phyloP scores from a whole-genome alignment of 805 yeast species.

The Lachancea lanzarotensis region DNA sequence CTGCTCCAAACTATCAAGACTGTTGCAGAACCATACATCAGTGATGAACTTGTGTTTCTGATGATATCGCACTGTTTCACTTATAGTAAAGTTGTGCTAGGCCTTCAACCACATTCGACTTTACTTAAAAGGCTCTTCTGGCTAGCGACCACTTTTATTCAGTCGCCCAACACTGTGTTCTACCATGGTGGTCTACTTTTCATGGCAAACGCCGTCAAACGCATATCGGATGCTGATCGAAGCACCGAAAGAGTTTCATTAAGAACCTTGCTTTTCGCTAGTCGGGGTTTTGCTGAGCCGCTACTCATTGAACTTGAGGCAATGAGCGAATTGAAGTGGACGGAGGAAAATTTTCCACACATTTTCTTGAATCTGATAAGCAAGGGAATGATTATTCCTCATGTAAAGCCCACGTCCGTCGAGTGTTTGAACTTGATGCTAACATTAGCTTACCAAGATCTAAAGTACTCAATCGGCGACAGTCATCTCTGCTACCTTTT shows the following conservation, averaged over 20 bases:
- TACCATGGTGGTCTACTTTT: conserved; percentile 39
- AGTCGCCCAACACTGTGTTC: conserved; percentile 31
- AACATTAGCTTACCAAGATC: conserved; percentile 38
- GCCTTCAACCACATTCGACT: conserved; percentile 31
- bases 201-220: conserved; percentile 31
- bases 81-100: conserved; percentile 36
- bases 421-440: conserved; percentile 40
- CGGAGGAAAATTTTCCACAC: conserved; percentile 44
- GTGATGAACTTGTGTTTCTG: conserved; percentile 28
- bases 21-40: conserved; percentile 29
- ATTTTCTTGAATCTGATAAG: conserved; percentile 42
- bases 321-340: conserved; percentile 35
- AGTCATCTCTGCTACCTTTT: conserved; percentile 27
- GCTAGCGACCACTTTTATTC: conserved; percentile 32
- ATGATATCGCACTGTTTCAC: conserved; percentile 36
- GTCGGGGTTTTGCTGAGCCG: conserved; percentile 36
- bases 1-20: conserved; percentile 32
- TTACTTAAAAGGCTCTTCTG: conserved; percentile 33
- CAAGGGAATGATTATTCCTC: conserved; percentile 56
- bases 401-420: conserved; percentile 45
- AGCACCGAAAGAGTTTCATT: conserved; percentile 24
- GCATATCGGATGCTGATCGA: conserved; percentile 31
- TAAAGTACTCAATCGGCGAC: conserved; percentile 12
- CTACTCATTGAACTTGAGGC: conserved; percentile 40
- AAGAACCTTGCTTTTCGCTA: conserved; percentile 28